Evolutionary conservation across 805 yeast species (phyloP).

Genomic region (Barnettozyma sucrosica): DNA sequence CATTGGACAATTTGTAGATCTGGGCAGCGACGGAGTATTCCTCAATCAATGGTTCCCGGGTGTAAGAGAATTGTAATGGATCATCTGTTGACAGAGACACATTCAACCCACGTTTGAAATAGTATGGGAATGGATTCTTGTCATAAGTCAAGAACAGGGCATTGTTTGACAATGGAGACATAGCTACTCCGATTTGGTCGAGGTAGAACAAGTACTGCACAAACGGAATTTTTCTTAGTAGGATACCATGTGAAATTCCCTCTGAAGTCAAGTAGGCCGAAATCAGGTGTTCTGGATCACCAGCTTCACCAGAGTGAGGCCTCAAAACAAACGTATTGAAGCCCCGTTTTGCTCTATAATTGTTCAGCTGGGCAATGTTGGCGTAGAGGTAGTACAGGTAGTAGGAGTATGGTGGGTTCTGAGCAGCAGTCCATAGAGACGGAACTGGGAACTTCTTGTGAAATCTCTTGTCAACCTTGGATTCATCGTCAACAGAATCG

Average conservation of each 20-base stretch:
- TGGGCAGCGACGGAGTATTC: slow-evolving; percentile 98
- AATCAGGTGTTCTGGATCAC: slow-evolving; percentile 95
- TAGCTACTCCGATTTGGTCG: slow-evolving; percentile 95
- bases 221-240: slow-evolving; percentile 89
- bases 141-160: slow-evolving; percentile 94
- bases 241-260: slow-evolving; percentile 92
- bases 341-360: slow-evolving; percentile 69
- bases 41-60: slow-evolving; percentile 95
- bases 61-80: slow-evolving; percentile 94
- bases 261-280: slow-evolving; percentile 85
- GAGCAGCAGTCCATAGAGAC: slow-evolving; percentile 64
- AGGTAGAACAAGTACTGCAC: slow-evolving; percentile 89
- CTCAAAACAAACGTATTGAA: slow-evolving; percentile 89
- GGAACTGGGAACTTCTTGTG: slow-evolving; percentile 86
- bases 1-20: slow-evolving; percentile 87
- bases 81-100: slow-evolving; percentile 96
- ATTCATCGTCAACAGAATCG: slow-evolving; percentile 97
- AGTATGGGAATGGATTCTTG: slow-evolving; percentile 89
- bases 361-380: slow-evolving; percentile 79
- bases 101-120: slow-evolving; percentile 89
- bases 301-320: slow-evolving; percentile 99
- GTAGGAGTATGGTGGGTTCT: slow-evolving; percentile 97
- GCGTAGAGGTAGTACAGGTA: slow-evolving; percentile 86
- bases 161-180: slow-evolving; percentile 96
- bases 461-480: slow-evolving; percentile 79